Evolutionary conservation across 257 asterid species (phyloP).

Genomic region (Primulina eburnea): DNA sequence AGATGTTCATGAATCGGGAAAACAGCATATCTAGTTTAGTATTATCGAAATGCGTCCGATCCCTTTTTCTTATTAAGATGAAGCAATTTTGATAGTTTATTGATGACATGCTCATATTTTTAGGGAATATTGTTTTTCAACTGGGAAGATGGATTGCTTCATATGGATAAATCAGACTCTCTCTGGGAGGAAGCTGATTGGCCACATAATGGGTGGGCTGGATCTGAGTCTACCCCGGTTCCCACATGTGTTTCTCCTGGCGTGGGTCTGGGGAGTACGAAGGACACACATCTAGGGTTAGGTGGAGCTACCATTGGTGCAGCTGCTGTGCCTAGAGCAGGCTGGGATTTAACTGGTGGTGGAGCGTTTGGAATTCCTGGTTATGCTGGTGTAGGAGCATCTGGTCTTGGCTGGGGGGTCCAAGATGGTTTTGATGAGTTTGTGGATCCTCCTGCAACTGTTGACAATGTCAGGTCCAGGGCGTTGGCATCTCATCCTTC

Average conservation of each 20-base stretch:
- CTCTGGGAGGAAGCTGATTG: slow-evolving; percentile 94
- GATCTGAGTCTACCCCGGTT: slow-evolving; percentile 64
- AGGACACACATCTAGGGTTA: slow-evolving; percentile 63
- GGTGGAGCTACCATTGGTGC: slow-evolving; percentile 83
- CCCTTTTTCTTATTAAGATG: neutral
- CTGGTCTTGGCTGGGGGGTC: slow-evolving; percentile 83
- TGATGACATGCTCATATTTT: slow-evolving; percentile 17
- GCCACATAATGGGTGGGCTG: slow-evolving; percentile 95
- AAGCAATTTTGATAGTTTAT: neutral
- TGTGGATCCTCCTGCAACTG: slow-evolving; percentile 81
- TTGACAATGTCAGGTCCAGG: slow-evolving; percentile 67
- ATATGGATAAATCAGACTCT: slow-evolving; percentile 52
- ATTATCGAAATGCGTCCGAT: neutral
- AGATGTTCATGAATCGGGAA: too few species aligned
- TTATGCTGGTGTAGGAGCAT: slow-evolving; percentile 57
- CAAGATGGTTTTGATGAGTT: slow-evolving; percentile 85
- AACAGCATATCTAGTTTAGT: too few species aligned
- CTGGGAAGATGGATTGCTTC: slow-evolving; percentile 69
- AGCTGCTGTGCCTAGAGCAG: slow-evolving; percentile 48
- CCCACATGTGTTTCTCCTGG: slow-evolving; percentile 77
- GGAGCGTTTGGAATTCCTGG: slow-evolving; percentile 65
- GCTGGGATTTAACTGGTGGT: slow-evolving; percentile 49
- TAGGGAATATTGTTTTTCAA: slow-evolving; percentile 90
- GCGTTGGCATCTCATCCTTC: slow-evolving; percentile 90
- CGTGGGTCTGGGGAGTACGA: slow-evolving; percentile 74